Conservation (phyloP, 2,329 filamentous ascomycete genomes). For the Bipolaris oryzae region DNA sequence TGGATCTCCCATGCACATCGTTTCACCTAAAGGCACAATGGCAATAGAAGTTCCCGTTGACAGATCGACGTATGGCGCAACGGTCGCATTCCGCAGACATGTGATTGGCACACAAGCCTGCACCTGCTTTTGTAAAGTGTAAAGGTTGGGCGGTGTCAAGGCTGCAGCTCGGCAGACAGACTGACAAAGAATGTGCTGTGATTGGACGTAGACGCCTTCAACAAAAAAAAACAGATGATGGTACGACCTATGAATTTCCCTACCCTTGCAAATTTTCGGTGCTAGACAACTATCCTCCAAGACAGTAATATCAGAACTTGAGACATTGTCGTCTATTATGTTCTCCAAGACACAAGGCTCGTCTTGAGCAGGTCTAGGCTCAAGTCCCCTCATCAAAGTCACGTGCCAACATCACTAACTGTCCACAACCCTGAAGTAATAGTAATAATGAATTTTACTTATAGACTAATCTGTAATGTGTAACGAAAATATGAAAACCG, state of each 20-base stretch:
- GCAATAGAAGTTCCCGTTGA: background rate
- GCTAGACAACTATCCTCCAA: too few relatives aligned
- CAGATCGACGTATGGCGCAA: background rate
- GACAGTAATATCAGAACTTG: too few relatives aligned
- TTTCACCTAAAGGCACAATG: background rate
- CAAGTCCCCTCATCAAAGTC: background rate
- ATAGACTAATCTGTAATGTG: slow-evolving; percentile 1
- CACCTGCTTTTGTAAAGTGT: background rate
- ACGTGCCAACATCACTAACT: background rate
- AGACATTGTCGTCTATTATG: too few relatives aligned
- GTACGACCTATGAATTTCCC: too few relatives aligned
- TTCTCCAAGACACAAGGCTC: too few relatives aligned
- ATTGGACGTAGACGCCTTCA: too few relatives aligned
- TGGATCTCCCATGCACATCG: background rate
- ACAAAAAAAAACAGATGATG: background rate
- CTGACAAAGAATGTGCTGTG: too few relatives aligned
- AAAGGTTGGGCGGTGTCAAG: background rate
- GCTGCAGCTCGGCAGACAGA: background rate
- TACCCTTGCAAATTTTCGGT: too few relatives aligned
- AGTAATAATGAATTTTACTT: background rate
- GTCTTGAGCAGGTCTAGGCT: background rate
- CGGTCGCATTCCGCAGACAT: background rate
- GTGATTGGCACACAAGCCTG: background rate
- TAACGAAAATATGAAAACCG: background rate
- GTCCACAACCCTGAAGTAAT: too few relatives aligned